Conservation (phyloP, 2,329 filamentous ascomycete species). For the Trichoderma oligosporum region DNA sequence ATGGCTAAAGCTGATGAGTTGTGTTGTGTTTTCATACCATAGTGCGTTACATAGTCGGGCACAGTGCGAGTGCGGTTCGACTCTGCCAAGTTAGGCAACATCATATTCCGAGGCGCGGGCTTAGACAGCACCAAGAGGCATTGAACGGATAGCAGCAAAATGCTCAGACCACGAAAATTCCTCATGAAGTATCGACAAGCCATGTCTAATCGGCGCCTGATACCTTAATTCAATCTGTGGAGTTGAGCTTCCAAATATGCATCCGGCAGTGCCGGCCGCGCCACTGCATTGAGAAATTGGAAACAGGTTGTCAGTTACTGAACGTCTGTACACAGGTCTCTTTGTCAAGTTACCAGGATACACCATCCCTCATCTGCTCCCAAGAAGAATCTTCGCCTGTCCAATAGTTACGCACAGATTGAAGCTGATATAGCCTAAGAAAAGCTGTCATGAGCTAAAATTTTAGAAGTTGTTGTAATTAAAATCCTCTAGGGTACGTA, state of each 20-base stretch:
- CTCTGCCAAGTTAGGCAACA: background rate
- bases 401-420: too few species aligned
- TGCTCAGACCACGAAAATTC: background rate
- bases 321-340: too few species aligned
- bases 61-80: background rate
- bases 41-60: background rate
- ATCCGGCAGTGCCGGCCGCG: background rate
- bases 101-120: background rate
- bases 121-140: background rate
- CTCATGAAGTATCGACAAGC: background rate
- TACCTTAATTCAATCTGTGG: background rate
- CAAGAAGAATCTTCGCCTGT: too few species aligned
- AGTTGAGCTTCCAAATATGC: background rate
- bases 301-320: background rate
- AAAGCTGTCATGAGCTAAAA: too few species aligned
- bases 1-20: too few species aligned
- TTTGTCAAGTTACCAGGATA: too few species aligned
- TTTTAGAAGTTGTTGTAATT: too few species aligned
- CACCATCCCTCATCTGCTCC: too few species aligned
- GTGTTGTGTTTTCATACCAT: background rate
- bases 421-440: too few species aligned
- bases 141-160: background rate
- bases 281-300: background rate
- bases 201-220: constrained; percentile 1
- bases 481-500: too few species aligned